These are phyloP conservation scores for Fusarium nelsonii DNA, from an alignment of 2,329 filamentous ascomycete genomes.

Conservation along the genomic window DNA sequence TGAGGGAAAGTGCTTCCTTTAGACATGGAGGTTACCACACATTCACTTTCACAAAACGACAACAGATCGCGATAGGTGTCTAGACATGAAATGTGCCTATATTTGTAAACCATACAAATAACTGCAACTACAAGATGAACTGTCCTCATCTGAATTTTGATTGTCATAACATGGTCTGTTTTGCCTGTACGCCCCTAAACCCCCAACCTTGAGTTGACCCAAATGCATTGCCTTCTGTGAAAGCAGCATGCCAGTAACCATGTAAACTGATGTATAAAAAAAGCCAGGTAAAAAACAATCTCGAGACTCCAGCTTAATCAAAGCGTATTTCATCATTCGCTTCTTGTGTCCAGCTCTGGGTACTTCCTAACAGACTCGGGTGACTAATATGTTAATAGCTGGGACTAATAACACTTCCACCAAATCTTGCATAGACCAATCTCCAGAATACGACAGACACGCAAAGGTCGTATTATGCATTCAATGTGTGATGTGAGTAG, in stretches of 20 bases:
- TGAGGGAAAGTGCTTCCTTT: not conserved
- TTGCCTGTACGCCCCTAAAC: slow-evolving; percentile 45
- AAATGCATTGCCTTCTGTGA: slow-evolving; percentile 36
- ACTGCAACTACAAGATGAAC: slow-evolving; percentile 33
- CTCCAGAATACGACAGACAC: slow-evolving; percentile 13
- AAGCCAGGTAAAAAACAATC: slow-evolving; percentile 46
- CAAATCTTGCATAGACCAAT: not conserved
- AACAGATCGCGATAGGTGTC: not conserved
- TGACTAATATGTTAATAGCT: slow-evolving; percentile 8
- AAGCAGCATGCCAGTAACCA: slow-evolving; percentile 32
- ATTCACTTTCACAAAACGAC: not conserved
- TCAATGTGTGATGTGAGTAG: slow-evolving; percentile 15
- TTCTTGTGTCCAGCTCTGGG: slow-evolving; percentile 17
- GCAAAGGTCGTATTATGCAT: slow-evolving; percentile 43
- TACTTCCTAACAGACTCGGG: not conserved
- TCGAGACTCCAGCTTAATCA: slow-evolving; percentile 48
- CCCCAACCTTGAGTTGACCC: slow-evolving; percentile 30
- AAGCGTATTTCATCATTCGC: slow-evolving; percentile 41
- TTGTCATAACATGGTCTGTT: slow-evolving; percentile 44
- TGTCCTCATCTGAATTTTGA: slow-evolving; percentile 40
- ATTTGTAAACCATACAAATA: slow-evolving; percentile 25
- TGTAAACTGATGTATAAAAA: slow-evolving; percentile 26
- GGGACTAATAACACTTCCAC: slow-evolving; percentile 9
- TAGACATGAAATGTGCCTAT: slow-evolving; percentile 6
- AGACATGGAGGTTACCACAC: not conserved